Evolutionary conservation across 768 basidiomycete species (phyloP).

Genomic region (Hygrocybe coccinea): DNA sequence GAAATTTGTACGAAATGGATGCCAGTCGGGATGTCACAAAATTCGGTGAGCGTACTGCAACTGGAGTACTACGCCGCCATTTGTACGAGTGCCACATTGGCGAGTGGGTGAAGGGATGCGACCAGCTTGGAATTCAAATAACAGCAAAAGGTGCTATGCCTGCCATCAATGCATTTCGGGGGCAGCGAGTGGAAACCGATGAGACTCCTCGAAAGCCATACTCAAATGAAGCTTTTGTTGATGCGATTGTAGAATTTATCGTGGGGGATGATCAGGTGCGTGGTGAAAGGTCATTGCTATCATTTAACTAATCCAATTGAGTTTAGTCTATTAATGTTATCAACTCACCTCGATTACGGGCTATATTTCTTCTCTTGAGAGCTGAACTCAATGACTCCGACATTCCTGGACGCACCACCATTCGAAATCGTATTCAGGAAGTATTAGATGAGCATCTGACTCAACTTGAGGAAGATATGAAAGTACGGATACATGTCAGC

Average conservation of each 20-base stretch:
- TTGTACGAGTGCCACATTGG: conserved; percentile 14
- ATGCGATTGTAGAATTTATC: conserved; percentile 26
- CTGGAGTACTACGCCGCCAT: conserved; percentile 6
- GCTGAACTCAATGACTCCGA: conserved; percentile 28
- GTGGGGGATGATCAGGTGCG: conserved; percentile 27
- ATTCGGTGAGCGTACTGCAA: neutral
- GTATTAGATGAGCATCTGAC: conserved; percentile 23
- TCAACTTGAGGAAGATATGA: conserved; percentile 16
- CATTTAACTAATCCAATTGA: neutral
- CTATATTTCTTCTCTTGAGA: conserved; percentile 22
- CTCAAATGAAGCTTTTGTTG: conserved; percentile 24
- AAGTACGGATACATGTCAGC: conserved; percentile 10
- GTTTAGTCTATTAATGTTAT: conserved; percentile 22
- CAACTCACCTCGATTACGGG: conserved; percentile 17
- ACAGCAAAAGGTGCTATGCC: conserved; percentile 17
- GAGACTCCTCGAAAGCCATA: conserved; percentile 9
- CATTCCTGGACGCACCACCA: conserved; percentile 27
- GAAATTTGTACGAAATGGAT: too few species aligned
- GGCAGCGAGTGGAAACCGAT: neutral
- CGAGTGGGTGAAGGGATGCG: conserved; percentile 19
- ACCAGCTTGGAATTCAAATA: conserved; percentile 18
- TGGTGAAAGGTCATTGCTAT: conserved; percentile 1
- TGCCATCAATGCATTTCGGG: conserved; percentile 9
- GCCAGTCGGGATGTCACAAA: too few species aligned
- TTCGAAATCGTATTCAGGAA: conserved; percentile 21